Base-by-base conservation (phyloP, 306 rosid genomes). In the Cucumis cinereus region DNA sequence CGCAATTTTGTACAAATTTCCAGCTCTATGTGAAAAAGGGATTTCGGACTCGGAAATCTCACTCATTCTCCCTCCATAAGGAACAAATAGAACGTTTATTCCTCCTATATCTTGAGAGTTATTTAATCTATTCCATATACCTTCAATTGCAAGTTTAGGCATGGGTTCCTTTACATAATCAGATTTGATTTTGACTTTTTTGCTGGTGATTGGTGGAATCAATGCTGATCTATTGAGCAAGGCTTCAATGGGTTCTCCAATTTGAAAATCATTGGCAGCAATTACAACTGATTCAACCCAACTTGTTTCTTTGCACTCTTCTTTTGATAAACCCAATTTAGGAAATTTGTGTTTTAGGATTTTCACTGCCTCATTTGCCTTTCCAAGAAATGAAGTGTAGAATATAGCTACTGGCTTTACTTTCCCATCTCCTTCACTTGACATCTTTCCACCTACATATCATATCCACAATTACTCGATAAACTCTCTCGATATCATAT, bases 61-160 rank as follows among this genome's bases (percentile, higher is more conserved):
- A 76, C 82, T 79, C 98, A 86, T 90, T 82, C n/a, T 81, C 68
- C 95, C 98, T 0, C 98, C 98, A 59, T 89, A 93, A 0, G 96
- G 98, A 33, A 74, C 85, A 76, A 84, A 86, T 35, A 91, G 4
- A 89, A 81, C 1, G 5, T 40, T 87, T 82, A 84, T 84, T 56
- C 1, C 0, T 89, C 30, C 0, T 77, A 68, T 7, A 83, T 86
- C 5, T 86, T 89, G 30, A 79, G 78, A 28, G 30, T 28, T 5
- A n/a, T 88, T 43, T 63, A 85, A 70, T 53, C 52, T 36, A 17
- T 82, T 43, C 96, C 93, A 92, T 1, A 90, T 2, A 8, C 77
- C 36, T 28, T 87, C 73, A 2, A 90, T 75, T 5, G 75, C 87
- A 5, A 16, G 56, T 55, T 85, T 85, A 2, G 90, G 80, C 1